Evolutionary conservation across 768 basidiomycete genomes (phyloP).

Genomic region (Lyophyllum shimeji): DNA sequence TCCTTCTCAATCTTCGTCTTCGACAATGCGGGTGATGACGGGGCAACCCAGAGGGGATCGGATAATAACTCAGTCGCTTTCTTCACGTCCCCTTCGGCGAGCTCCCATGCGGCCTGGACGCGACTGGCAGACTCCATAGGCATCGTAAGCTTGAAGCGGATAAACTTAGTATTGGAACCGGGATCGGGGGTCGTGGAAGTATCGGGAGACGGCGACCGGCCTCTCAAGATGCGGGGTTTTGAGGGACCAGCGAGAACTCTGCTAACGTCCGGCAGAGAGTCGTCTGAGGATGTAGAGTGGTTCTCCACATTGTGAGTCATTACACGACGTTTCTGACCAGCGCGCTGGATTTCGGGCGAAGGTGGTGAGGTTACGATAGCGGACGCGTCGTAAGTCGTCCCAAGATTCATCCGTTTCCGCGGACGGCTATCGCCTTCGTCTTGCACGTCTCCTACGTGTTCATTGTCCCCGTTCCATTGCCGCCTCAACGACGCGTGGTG

Average conservation of each 20-base stretch:
- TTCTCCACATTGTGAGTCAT: constrained; percentile 35
- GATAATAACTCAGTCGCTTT: constrained; percentile 58
- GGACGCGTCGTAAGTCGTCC: constrained; percentile 36
- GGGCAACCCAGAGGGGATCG: constrained; percentile 54
- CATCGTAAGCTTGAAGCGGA: constrained; percentile 62
- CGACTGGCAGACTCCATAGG: constrained; percentile 43
- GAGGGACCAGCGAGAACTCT: constrained; percentile 42
- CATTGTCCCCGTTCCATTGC: constrained; percentile 35
- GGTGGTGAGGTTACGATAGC: constrained; percentile 46
- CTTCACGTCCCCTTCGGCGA: constrained; percentile 59
- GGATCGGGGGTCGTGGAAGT: constrained; percentile 26
- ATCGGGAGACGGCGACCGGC: constrained; percentile 36
- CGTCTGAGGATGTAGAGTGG: constrained; percentile 66
- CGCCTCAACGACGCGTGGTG: constrained; percentile 58
- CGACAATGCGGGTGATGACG: constrained; percentile 23
- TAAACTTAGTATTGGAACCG: constrained; percentile 42
- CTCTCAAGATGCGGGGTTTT: constrained; percentile 56
- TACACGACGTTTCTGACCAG: constrained; percentile 48
- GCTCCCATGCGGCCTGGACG: constrained; percentile 67
- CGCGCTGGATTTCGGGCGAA: constrained; percentile 60
- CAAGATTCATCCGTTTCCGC: constrained; percentile 67
- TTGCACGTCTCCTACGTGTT: constrained; percentile 38
- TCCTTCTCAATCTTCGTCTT: constrained; percentile 28
- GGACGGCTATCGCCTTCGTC: constrained; percentile 69
- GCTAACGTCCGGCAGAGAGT: constrained; percentile 55